phyloP scores from a whole-genome alignment of 1,139 yeast species.

The Candida sp. region DNA sequence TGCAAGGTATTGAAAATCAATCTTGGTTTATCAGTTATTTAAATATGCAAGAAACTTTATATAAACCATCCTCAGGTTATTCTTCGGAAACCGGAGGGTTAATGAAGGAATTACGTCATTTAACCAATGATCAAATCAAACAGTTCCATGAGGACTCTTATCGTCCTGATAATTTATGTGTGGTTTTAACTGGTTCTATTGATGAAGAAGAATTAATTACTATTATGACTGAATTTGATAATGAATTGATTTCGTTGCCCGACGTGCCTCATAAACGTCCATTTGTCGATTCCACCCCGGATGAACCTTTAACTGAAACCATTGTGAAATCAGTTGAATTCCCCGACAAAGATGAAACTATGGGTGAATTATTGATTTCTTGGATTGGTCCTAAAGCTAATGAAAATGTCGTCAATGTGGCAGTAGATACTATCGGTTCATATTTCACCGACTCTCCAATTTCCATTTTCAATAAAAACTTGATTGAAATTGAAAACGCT shows the following conservation, averaged over 20 bases:
- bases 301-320: constrained; percentile 37
- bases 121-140: constrained; percentile 72
- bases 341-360: constrained; percentile 86
- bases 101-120: constrained; percentile 67
- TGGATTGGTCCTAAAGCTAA: constrained; percentile 81
- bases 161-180: constrained; percentile 80
- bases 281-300: constrained; percentile 70
- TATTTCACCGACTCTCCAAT: constrained; percentile 78
- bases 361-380: constrained; percentile 70
- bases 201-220: constrained; percentile 66
- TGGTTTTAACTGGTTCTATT: constrained; percentile 82
- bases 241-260: constrained; percentile 42
- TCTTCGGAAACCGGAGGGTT: constrained; percentile 95
- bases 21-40: constrained; percentile 70
- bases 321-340: constrained; percentile 59
- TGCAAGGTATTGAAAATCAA: constrained; percentile 90
- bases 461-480: constrained; percentile 59
- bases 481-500: constrained; percentile 84
- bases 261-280: constrained; percentile 53
- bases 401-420: constrained; percentile 55
- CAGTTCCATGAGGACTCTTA: constrained; percentile 71
- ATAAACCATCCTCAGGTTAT: constrained; percentile 66
- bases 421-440: constrained; percentile 67
- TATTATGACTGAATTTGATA: constrained; percentile 64
- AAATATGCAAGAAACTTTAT: constrained; percentile 61